Base-by-base conservation (phyloP, 495 filamentous ascomycete species). In the Bacidia rubella region DNA sequence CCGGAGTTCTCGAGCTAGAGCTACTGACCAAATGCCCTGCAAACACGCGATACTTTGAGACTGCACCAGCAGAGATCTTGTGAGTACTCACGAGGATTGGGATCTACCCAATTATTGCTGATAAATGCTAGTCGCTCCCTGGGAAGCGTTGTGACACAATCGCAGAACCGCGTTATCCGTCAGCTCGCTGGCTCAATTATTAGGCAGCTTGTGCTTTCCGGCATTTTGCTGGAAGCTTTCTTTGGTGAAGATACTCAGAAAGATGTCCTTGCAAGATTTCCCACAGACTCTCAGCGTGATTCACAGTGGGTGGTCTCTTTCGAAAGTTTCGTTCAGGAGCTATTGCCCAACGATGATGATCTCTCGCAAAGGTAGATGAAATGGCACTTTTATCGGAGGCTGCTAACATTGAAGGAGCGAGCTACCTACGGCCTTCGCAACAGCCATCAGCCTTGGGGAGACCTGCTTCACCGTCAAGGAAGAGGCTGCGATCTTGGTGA, bases 1-100 rank as follows among this genome's bases (percentile, higher is more conserved):
- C 55, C n/a, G 59, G 59, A 3, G n/a, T 56, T 19, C 53, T 61
- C 22, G 56, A 40, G 19, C 17, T 54, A 20, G 59, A 56, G 39
- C 49, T 61, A 11, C 47, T 61, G 23, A 12, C 46, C n/a, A 53
- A 25, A 1, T 58, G 59, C 35, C 19, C 32, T 23, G 40, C 52
- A 1, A 61, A 61, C 11, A 35, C 12, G 17, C 2, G 41, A 29
- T 38, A 19, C 21, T 42, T 61, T 0, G 19, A 12, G 19, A 40
- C 7, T 7, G 41, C 9, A 20, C 21, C 1, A 43, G 39, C 35
- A 9, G 29, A 35, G 5, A 35, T 5, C 15, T 15, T 35, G 29
- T 15, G 15, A 35, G 29, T 35, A 5, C 15, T 2, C n/a, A 40
- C 19, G 4, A 17, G 19, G 3, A 5, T 45, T 41, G 47, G 25